phyloP scores from a whole-genome alignment of 345 rosid species.

The Heritiera fomes region DNA sequence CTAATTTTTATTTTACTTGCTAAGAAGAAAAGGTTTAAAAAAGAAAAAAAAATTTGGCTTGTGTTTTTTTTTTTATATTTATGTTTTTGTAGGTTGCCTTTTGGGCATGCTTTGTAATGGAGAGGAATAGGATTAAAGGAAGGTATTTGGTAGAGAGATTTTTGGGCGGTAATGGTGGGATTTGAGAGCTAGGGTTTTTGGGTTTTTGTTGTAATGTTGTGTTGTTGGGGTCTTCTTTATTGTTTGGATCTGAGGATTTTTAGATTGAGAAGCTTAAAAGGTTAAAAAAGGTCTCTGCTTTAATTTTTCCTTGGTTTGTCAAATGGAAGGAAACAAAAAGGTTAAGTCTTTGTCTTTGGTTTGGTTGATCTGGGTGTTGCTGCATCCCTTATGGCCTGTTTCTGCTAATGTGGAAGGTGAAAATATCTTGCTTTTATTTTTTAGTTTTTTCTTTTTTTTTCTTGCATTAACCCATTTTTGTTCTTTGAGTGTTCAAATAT shows the following conservation, averaged over 20 bases:
- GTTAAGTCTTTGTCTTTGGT: conserved; percentile 42
- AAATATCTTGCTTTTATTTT: not conserved
- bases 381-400: conserved; percentile 50
- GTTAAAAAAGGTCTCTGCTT: conserved; percentile 10
- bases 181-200: conserved; percentile 35
- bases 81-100: conserved; percentile 5
- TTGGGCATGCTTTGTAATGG: not conserved
- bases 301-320: not conserved
- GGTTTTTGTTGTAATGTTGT: conserved; percentile 40
- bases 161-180: conserved; percentile 34
- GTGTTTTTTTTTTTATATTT: not conserved
- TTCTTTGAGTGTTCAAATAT: not conserved
- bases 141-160: conserved; percentile 22
- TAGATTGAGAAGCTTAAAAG: conserved; percentile 10
- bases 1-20: not conserved
- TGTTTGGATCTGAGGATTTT: conserved; percentile 74
- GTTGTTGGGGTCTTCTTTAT: conserved; percentile 48
- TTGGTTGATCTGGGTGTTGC: conserved; percentile 54
- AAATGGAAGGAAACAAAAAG: conserved; percentile 43
- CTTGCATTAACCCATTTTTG: not conserved
- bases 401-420: conserved; percentile 85
- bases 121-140: conserved; percentile 24
- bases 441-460: conserved; percentile 22
- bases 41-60: not conserved
- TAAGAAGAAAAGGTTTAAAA: not conserved